A percentile compares a stretch with the other conserved stretches of the same genome.
phyloP scores from a whole-genome alignment of 2,329 filamentous ascomycete genomes.

The Pleomassaria siparia region DNA sequence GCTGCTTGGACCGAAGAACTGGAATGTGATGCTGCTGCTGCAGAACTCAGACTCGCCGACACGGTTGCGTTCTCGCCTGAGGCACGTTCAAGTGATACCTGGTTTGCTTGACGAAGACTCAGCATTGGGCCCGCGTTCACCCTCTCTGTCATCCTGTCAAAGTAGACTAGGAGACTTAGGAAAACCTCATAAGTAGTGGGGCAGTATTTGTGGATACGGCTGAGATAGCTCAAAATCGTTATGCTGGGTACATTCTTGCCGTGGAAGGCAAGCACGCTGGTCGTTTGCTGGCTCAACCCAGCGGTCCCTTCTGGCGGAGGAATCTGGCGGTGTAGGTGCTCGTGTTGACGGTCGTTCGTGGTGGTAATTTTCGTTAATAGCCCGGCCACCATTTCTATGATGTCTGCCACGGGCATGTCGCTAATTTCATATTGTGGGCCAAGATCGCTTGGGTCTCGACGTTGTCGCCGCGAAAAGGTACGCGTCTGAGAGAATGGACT shows the following conservation, averaged over 20 bases:
- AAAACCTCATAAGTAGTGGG: constrained; percentile 99
- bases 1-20: constrained; percentile 45
- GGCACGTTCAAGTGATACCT: constrained; percentile 45
- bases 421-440: constrained; percentile 85
- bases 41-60: constrained; percentile 32
- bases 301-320: constrained; percentile 60
- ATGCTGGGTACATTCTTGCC: constrained; percentile 98
- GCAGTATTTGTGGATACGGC: constrained; percentile 97
- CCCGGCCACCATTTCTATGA: constrained; percentile 98
- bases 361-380: constrained; percentile 95
- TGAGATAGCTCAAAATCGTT: constrained; percentile 93
- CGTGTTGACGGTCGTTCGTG: constrained; percentile 92
- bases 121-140: constrained; percentile 81
- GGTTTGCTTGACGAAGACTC: constrained; percentile 58
- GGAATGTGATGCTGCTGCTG: constrained; percentile 17
- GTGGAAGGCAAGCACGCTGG: constrained; percentile 87
- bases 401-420: constrained; percentile 92
- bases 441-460: constrained; percentile 51
- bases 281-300: constrained; percentile 65
- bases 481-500: constrained; percentile 55
- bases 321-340: constrained; percentile 78
- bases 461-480: constrained; percentile 44
- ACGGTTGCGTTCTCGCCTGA: constrained; percentile 45
- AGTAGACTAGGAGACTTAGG: constrained; percentile 91
- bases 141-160: constrained; percentile 97